Base-by-base conservation (phyloP, 1,139 yeast genomes). In the Candida smagusa region DNA sequence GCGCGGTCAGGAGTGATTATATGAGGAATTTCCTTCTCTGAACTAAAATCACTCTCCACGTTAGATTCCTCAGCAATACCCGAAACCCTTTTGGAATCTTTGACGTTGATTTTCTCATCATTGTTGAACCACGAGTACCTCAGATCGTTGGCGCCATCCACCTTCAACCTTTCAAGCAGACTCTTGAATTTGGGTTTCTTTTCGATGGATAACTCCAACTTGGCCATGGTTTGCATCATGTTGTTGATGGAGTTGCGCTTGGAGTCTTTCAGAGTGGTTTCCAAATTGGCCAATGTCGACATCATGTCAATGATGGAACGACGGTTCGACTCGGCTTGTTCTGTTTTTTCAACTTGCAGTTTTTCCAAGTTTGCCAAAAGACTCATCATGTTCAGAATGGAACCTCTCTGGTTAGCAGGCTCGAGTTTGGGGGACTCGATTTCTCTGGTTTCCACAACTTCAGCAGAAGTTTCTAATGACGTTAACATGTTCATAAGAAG, bases 111-210 rank as follows among this genome's bases (percentile, higher is more conserved):
- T 9, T 47, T 46, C 30, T 64, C 72, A 25, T 65, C 72, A 37
- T 62, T 62, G 29, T 58, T 55, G 24, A 58, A 53, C 72, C 74
- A 68, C 0, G 72, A 63, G 40, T 68, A 65, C 16, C 70, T 39
- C 13, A 36, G 37, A n/a, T 33, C 34, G 9, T 9, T n/a, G 11
- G 26, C 26, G 11, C 26, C 22, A 30, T 29, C 16, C 31, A 22
- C 28, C 19, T 31, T 31, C n/a, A 30, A 21, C 13, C 22, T 40
- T 9, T 40, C 38, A 26, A 16, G 30, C 7, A 7, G 9, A 21
- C 12, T 34, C 22, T 27, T 8, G 24, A 27, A 13, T 32, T 37
- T 12, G 37, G 37, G 27, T 9, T 11, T 24, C 29, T 9, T 12
- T 27, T 31, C 22, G 7, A 38, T 41, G 4, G 45, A 31, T 5